Evolutionary conservation across 345 rosid genomes (phyloP), one percentile per base, ranked within the genome.

Genomic region (Kernera saxatilis): DNA sequence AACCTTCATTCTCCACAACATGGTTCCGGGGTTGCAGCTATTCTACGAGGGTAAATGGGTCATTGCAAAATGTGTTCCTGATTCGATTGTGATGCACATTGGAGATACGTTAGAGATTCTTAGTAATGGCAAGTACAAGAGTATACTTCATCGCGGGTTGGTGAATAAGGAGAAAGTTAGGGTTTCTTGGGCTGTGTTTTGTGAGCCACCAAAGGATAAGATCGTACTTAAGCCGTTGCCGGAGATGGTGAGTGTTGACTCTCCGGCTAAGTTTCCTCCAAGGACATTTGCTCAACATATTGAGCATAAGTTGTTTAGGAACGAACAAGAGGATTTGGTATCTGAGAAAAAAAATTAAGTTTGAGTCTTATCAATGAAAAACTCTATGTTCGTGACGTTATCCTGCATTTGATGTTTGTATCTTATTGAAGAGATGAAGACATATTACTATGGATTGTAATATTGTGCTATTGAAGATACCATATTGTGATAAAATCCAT

Each of bases 121-220:
- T 9, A 94, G 97, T 86, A 94, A 94, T 61, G 87, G 97, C 9
- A 87, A 84, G 84, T 92, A 79, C 79, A 94, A 92, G 81, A 94
- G 99, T 72, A 88, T 94, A 73, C 93, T 94, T 51, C 99, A 92
- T 71, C 82, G 98, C 4, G 97, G 97, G 1, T 67, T 89, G 39
- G 99, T 94, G 35, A 94, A 94, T 73, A 92, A 91, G 82, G 99
- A 91, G 72, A 94, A 94, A 64, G 98, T 94, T 5, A 84, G 99
- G 83, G 77, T 94, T 40, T 94, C 99, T 0, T 94, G 99, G 98
- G 97, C 98, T 8, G 96, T 89, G 55, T 94, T 94, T 77, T 89
- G 97, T 39, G 99, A 94, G 74, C 98, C 99, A 0, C 98, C 96
- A 0, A 88, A 84, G 90, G 98, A 94, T 58, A 94, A 88, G 80